Base-by-base conservation (phyloP, 257 asterid genomes). In the Primulina tabacum region DNA sequence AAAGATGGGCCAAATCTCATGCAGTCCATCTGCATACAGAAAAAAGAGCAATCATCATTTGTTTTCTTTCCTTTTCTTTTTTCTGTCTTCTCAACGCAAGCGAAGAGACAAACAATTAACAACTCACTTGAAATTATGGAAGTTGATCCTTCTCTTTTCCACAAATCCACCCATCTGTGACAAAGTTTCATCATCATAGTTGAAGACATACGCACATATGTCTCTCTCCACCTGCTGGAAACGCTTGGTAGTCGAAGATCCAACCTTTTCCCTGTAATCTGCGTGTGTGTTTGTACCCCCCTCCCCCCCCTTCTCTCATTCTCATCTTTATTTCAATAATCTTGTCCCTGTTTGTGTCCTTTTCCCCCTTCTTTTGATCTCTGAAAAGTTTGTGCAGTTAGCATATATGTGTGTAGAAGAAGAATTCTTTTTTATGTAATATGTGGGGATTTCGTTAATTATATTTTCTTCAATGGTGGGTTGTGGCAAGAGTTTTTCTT, bases 181-280 rank as follows among this genome's bases (percentile, higher is more conserved):
- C 53, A 72, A 52, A 69, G 70, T 17, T 17, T 50, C 57, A 17
- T 72, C 57, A 50, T 16, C 81, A 65, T 74, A 68, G 76, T 76
- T 71, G 59, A 64, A 52, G 53, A 17, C 68, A 21, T 60, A 52
- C 67, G 50, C 74, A 26, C 30, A 34, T 30, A 24, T 0, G 4
- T 3, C 32, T 73, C 47, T 59, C 77, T 73, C 67, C 64, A 78
- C 73, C 63, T 30, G 60, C 71, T 66, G 55, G 64, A 29, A 56
- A 58, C 56, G 73, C 67, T 61, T 65, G 72, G 71, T 77, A 65
- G 75, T 78, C 73, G 68, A 75, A 78, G 82, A 82, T 82, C 86
- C 77, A 64, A 33, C 74, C 34, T 82, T 50, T 76, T 60, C 77
- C 71, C 71, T 74, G 77, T 70, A 66, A 65, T 76, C 76, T 78